phyloP scores from a whole-genome alignment of 495 filamentous ascomycete species.

The Hyaloscypha bicolor region DNA sequence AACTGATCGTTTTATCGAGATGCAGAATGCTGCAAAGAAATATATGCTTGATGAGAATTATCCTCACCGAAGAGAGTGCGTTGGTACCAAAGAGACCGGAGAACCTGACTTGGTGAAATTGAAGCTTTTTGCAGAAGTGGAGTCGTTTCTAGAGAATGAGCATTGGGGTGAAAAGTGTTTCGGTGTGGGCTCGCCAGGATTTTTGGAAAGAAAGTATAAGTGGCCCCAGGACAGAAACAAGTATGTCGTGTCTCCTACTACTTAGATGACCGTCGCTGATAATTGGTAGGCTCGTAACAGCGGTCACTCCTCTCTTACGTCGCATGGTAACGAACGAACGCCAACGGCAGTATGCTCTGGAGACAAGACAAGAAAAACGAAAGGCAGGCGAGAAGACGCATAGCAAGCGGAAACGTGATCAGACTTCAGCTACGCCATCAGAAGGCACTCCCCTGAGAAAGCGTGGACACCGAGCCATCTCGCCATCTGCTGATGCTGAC shows the following conservation, averaged over 20 bases:
- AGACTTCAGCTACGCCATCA: constrained; percentile 1
- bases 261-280: not conserved
- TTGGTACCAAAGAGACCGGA: constrained; percentile 60
- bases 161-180: constrained; percentile 61
- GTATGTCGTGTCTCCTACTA: constrained; percentile 19
- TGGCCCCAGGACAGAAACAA: constrained; percentile 61
- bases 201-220: constrained; percentile 43
- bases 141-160: constrained; percentile 57
- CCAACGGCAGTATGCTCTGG: constrained; percentile 62
- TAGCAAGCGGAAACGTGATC: not conserved
- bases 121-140: constrained; percentile 60
- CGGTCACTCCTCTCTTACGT: constrained; percentile 60
- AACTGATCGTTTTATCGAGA: constrained; percentile 59
- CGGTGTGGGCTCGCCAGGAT: constrained; percentile 42
- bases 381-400: not conserved
- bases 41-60: constrained; percentile 62
- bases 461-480: not conserved
- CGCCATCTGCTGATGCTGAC: constrained; percentile 10
- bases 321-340: constrained; percentile 68
- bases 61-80: constrained; percentile 60
- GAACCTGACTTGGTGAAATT: constrained; percentile 64
- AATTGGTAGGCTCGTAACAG: constrained; percentile 47
- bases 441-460: not conserved
- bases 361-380: constrained; percentile 47
- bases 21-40: constrained; percentile 60